phyloP scores from a whole-genome alignment of 1,139 yeast genomes.

The Dujonia santamariae region DNA sequence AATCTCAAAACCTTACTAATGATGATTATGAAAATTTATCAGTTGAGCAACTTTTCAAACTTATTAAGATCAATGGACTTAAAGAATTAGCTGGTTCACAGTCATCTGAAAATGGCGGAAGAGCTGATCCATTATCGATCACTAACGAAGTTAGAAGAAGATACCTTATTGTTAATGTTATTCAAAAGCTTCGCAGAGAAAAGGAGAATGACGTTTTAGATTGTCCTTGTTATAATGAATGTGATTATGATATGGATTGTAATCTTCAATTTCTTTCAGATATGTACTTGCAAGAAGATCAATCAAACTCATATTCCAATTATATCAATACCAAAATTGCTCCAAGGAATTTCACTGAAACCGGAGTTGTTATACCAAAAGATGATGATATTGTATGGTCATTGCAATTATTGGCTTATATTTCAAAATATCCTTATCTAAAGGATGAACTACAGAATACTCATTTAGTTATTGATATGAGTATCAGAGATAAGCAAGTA shows the following conservation, averaged over 20 bases:
- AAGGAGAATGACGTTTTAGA: slow-evolving; percentile 37
- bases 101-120: not conserved
- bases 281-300: slow-evolving; percentile 40
- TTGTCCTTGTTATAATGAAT: slow-evolving; percentile 27
- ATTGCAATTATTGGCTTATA: slow-evolving; percentile 84
- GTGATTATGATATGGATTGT: slow-evolving; percentile 45
- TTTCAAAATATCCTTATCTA: slow-evolving; percentile 83
- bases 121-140: slow-evolving; percentile 11
- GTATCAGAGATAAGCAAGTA: slow-evolving; percentile 45
- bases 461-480: slow-evolving; percentile 55
- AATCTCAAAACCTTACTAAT: slow-evolving; percentile 24
- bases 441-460: slow-evolving; percentile 73
- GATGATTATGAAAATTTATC: slow-evolving; percentile 41
- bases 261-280: slow-evolving; percentile 41
- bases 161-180: slow-evolving; percentile 33
- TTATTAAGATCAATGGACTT: slow-evolving; percentile 18
- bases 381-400: slow-evolving; percentile 96
- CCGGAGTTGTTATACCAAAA: slow-evolving; percentile 77
- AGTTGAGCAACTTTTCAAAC: slow-evolving; percentile 37
- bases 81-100: not conserved
- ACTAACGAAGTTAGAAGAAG: slow-evolving; percentile 34
- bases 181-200: slow-evolving; percentile 38
- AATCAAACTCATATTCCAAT: slow-evolving; percentile 18
- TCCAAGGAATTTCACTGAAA: slow-evolving; percentile 65
- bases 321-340: slow-evolving; percentile 31